Base-by-base conservation (phyloP, 768 basidiomycete genomes). In the Xerocomus spinulosus region DNA sequence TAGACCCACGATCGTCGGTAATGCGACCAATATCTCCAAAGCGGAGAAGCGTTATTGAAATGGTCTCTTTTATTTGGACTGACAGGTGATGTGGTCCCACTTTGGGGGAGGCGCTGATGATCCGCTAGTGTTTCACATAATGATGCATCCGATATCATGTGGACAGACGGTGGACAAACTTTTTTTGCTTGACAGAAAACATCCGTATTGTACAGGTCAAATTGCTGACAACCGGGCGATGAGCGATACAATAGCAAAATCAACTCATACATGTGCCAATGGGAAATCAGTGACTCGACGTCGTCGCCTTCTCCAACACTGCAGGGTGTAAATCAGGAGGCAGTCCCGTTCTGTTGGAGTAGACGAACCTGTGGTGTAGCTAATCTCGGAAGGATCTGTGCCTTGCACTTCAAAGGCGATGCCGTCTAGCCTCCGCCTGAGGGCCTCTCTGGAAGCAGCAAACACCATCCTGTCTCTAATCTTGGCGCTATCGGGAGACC, bases 381-480 rank as follows among this genome's bases (percentile, higher is more conserved):
- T 74, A 55, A 96, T 76, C 66, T 97, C 92, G 44, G 70, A 72
- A 50, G 49, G 70, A 36, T 92, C 92, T 36, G 87, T 93, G 48
- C 81, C 93, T 68, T 97, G 94, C 46, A 98, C 76, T 66, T 96
- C 92, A 39, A 79, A 63, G 5, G 79, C 74, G 55, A 96, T 77
- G 46, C 93, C 95, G 21, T 79, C 79, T 24, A 98, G 77, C 26
- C 78, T 63, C 45, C 77, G 80, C 59, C 80, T 79, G 54, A 99
- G 70, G 5, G 84, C 84, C 23, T 92, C 87, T 63, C 81, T 85
- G 44, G 94, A 97, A 15, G 91, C 84, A 3, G 95, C 86, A 70
- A 80, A 87, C 57, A 96, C 59, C 93, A 97, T 97, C 83, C 94
- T 97, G 63, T 81, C 75, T 72, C 87, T 92, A 69, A 94, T 77